phyloP scores from a whole-genome alignment of 768 basidiomycete species.

The Hortiboletus flavorubellus region DNA sequence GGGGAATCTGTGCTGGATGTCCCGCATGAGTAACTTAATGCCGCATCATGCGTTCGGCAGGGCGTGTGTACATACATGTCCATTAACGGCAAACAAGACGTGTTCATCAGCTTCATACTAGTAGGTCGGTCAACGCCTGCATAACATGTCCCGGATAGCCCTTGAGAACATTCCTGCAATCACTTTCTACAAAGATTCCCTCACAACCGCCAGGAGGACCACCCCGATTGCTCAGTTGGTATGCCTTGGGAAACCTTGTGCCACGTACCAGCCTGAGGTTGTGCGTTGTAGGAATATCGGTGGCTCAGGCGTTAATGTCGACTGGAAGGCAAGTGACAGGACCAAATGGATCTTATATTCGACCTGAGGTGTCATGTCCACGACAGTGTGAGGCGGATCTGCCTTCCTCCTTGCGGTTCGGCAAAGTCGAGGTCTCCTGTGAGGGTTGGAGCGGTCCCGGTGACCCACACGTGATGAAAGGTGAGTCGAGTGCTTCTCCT shows the following conservation, averaged over 20 bases:
- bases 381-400: slow-evolving; percentile 87
- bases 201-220: slow-evolving; percentile 66
- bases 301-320: slow-evolving; percentile 72
- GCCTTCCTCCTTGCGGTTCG: slow-evolving; percentile 78
- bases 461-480: slow-evolving; percentile 83
- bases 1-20: slow-evolving; percentile 71
- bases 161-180: slow-evolving; percentile 71
- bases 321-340: slow-evolving; percentile 73
- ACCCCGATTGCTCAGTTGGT: slow-evolving; percentile 71
- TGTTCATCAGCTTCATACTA: not conserved
- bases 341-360: not conserved
- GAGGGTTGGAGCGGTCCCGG: slow-evolving; percentile 87
- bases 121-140: not conserved
- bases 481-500: slow-evolving; percentile 35
- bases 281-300: slow-evolving; percentile 83
- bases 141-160: slow-evolving; percentile 62
- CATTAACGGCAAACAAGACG: slow-evolving; percentile 7
- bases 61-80: not conserved
- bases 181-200: slow-evolving; percentile 68
- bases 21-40: slow-evolving; percentile 32
- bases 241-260: slow-evolving; percentile 79
- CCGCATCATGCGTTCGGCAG: not conserved
- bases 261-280: slow-evolving; percentile 73
- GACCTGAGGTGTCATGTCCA: slow-evolving; percentile 6
- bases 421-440: slow-evolving; percentile 81